Conservation (phyloP, 208 protist species). For the Trypanosoma platydactyli region DNA sequence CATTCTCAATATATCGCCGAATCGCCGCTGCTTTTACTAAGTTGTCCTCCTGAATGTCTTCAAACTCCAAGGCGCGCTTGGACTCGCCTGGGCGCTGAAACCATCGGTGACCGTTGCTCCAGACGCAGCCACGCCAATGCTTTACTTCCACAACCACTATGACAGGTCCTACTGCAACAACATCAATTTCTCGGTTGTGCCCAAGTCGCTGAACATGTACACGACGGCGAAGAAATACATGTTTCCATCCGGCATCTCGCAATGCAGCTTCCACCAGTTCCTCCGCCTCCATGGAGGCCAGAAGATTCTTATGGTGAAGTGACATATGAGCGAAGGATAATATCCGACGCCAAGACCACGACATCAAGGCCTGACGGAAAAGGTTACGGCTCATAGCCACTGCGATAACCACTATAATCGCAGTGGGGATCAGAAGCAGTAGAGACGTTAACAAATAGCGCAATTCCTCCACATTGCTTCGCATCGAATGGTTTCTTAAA, state of each 20-base stretch:
- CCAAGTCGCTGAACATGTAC: conserved; percentile 66
- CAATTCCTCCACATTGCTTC: conserved; percentile 26
- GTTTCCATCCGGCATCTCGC: conserved; percentile 68
- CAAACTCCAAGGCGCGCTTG: conserved; percentile 72
- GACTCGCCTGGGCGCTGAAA: conserved; percentile 55
- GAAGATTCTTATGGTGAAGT: conserved; percentile 36
- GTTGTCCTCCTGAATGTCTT: conserved; percentile 84
- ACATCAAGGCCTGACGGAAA: conserved; percentile 47
- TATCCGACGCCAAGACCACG: conserved; percentile 47
- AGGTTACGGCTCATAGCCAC: conserved; percentile 45
- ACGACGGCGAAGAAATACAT: conserved; percentile 81
- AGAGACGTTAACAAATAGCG: conserved; percentile 32
- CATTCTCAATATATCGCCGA: conserved; percentile 84
- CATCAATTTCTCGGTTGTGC: conserved; percentile 90
- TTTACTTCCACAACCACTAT: conserved; percentile 90
- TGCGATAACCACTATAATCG: conserved; percentile 39
- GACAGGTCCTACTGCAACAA: conserved; percentile 75
- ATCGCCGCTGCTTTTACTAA: conserved; percentile 80
- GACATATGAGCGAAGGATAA: conserved; percentile 38
- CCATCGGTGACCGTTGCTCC: conserved; percentile 82
- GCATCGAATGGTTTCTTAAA: conserved; percentile 3
- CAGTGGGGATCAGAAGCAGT: conserved; percentile 37
- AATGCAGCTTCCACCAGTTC: conserved; percentile 65
- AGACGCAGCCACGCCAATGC: conserved; percentile 89
- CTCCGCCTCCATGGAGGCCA: conserved; percentile 72